Conservation (phyloP, 1,139 yeast species). For the Lodderomyces metapsilosis region DNA sequence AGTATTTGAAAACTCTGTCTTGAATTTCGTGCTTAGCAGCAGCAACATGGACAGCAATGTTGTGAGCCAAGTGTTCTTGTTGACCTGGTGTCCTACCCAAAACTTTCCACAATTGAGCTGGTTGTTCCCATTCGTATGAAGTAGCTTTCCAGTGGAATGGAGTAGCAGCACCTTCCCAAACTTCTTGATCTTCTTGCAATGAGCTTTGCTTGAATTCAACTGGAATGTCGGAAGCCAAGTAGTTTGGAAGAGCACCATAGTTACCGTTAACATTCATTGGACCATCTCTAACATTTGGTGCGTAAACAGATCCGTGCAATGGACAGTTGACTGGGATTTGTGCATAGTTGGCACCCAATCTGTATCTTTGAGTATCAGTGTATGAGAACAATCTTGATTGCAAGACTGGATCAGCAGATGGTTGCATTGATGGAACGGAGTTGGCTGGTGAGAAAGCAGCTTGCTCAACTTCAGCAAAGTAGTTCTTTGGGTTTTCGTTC, state of each 20-base stretch:
- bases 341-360: constrained; percentile 66
- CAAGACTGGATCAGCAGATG: constrained; percentile 84
- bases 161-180: constrained; percentile 84
- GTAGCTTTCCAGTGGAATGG: constrained; percentile 86
- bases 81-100: constrained; percentile 75
- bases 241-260: constrained; percentile 83
- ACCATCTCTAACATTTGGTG: constrained; percentile 85
- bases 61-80: constrained; percentile 80
- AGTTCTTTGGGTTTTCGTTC: constrained; percentile 73
- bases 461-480: constrained; percentile 81
- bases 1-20: constrained; percentile 77
- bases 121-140: constrained; percentile 71
- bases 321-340: constrained; percentile 77
- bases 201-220: constrained; percentile 45
- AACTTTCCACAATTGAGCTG: constrained; percentile 64
- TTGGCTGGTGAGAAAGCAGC: constrained; percentile 83
- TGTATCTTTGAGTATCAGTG: constrained; percentile 74
- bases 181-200: constrained; percentile 68
- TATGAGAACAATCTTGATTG: constrained; percentile 84
- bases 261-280: constrained; percentile 81
- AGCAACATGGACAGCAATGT: constrained; percentile 72
- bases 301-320: constrained; percentile 39
- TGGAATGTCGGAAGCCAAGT: constrained; percentile 60
- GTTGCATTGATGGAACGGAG: constrained; percentile 80
- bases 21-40: constrained; percentile 74